Evolutionary conservation across 2,329 filamentous ascomycete species (phyloP), one percentile per base, ranked within the genome.

Genomic region (Epichloe sibirici): DNA sequence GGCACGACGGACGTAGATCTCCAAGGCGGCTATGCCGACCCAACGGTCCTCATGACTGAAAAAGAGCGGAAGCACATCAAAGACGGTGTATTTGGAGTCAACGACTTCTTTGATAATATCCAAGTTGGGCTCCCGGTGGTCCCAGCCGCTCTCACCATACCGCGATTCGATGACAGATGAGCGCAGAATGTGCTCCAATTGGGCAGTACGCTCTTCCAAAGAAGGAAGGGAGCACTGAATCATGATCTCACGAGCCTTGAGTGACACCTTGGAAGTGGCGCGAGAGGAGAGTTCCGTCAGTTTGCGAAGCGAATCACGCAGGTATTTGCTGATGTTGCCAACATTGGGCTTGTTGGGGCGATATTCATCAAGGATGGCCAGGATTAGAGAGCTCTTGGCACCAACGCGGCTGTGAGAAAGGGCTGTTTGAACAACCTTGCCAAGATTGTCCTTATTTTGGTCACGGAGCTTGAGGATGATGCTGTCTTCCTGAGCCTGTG

Each of bases 181-280:
- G 55, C 90, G 88, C 52, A 98, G 78, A 58, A 98, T 98, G 70
- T 97, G 91, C 75, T 97, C 93, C 91, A 98, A 96, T 74, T 98
- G 93, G 6, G 86, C 81, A 28, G 88, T 87, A 61, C 93, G 85
- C 77, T 98, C 93, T 70, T 97, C 93, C 21, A 98, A 77, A 3
- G 93, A 98, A 17, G 93, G 93, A 67, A 98, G 80, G 51, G 93
- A 90, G 66, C 90, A 96, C 71, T 97, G 93, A 58, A 98, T 98
- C 63, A 98, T 84, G 49, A 97, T 85, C 74, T 98, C 93, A 66
- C 93, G 87, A 45, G 93, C 91, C 78, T 98, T 98, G 59, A 98
- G 79, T 0, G 91, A 89, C 43, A 98, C 91, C 82, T 97, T 98
- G 59, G 91, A 88, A 11, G 91, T 93, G 49, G 78, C 65, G 74